A percentile compares a stretch with the other conserved stretches of the same genome.
phyloP scores from a whole-genome alignment of 768 basidiomycete genomes.

The Termitomyces sp. region DNA sequence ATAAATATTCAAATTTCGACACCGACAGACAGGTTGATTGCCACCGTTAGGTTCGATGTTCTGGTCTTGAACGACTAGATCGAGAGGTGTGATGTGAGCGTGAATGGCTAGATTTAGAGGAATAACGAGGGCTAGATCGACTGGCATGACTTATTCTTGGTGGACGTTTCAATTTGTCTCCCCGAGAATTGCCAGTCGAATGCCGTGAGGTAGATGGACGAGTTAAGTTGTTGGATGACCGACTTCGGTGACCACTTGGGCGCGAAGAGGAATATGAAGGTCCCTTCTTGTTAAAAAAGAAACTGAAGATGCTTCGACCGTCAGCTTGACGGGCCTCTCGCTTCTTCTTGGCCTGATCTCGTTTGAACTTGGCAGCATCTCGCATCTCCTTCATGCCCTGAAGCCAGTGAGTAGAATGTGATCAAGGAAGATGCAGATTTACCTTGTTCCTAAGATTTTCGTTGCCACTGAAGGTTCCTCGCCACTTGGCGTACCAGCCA shows the following conservation, averaged over 20 bases:
- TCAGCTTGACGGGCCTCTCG: slow-evolving; percentile 3
- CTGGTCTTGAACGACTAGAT: not conserved
- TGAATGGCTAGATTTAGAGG: not conserved
- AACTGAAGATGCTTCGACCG: slow-evolving; percentile 18
- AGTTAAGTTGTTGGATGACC: slow-evolving; percentile 6
- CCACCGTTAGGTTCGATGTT: not conserved
- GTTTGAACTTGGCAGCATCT: slow-evolving; percentile 33
- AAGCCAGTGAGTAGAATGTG: slow-evolving; percentile 6
- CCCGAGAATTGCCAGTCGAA: slow-evolving; percentile 6
- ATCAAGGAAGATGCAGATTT: slow-evolving; percentile 7
- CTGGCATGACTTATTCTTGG: slow-evolving; percentile 8
- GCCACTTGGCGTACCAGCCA: slow-evolving; percentile 78
- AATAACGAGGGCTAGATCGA: not conserved
- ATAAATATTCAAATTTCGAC: not conserved
- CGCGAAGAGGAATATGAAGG: slow-evolving; percentile 10
- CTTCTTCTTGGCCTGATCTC: slow-evolving; percentile 4
- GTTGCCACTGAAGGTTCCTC: slow-evolving; percentile 65
- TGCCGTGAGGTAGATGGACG: slow-evolving; percentile 13
- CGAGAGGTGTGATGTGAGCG: slow-evolving; percentile 1
- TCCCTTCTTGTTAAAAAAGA: slow-evolving; percentile 18
- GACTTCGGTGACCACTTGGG: slow-evolving; percentile 6
- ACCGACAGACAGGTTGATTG: too few species aligned
- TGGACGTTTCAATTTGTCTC: slow-evolving; percentile 4
- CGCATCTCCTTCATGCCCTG: slow-evolving; percentile 72
- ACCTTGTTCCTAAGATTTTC: slow-evolving; percentile 54